Percentiles rank a stretch among this genome's conserved stretches.
Conservation (phyloP, 2,329 filamentous ascomycete species). For the Colletotrichum lupini region DNA sequence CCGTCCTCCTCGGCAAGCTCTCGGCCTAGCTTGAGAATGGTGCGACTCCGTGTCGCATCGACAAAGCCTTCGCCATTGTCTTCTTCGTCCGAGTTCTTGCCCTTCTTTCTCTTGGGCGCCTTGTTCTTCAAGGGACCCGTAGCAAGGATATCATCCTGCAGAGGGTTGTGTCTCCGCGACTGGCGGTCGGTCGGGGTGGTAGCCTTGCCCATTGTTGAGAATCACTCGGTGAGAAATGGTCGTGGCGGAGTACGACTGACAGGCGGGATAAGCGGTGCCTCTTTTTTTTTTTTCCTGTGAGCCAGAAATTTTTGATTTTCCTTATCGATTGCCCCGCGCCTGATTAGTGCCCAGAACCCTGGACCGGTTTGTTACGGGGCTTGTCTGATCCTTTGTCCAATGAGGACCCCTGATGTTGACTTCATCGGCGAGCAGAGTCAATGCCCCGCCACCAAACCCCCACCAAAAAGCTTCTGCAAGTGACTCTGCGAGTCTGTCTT, state of each 20-base stretch:
- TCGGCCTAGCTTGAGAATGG: conserved; percentile 89
- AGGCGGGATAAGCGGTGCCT: conserved; percentile 20
- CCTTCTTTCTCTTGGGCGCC: conserved; percentile 77
- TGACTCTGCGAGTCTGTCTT: conserved; percentile 33
- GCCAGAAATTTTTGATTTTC: conserved; percentile 39
- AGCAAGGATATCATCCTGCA: conserved; percentile 86
- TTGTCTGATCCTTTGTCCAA: not conserved
- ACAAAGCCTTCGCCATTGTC: conserved; percentile 78
- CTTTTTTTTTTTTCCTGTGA: conserved; percentile 27
- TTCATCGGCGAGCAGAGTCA: conserved; percentile 33
- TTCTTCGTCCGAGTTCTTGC: conserved; percentile 70
- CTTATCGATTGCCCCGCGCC: conserved; percentile 48
- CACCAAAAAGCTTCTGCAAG: conserved; percentile 37
- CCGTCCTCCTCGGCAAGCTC: conserved; percentile 86
- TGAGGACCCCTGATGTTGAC: conserved; percentile 21
- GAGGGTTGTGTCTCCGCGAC: conserved; percentile 84
- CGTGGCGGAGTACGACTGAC: conserved; percentile 23
- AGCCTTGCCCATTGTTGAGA: conserved; percentile 79
- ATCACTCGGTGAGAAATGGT: conserved; percentile 36
- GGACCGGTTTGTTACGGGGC: conserved; percentile 24
- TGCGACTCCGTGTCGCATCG: conserved; percentile 87
- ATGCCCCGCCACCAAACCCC: conserved; percentile 34
- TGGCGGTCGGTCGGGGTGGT: conserved; percentile 67
- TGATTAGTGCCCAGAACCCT: conserved; percentile 35
- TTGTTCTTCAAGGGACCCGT: conserved; percentile 78